Conservation (phyloP, 345 rosid genomes). For the Citrus trifoliata region DNA sequence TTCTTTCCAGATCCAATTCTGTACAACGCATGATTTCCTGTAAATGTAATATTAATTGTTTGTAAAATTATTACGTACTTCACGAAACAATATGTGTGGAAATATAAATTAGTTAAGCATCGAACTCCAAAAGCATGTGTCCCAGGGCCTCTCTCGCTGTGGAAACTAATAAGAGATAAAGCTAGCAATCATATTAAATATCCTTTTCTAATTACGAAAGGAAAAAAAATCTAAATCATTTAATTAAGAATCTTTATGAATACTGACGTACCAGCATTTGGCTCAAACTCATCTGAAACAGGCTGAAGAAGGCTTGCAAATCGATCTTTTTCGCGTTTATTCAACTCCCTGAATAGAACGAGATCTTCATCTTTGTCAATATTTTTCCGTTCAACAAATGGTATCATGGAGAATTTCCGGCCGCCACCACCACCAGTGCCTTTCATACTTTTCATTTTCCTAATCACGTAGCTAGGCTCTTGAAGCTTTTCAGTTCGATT, state of each 20-base stretch:
- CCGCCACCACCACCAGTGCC: not conserved
- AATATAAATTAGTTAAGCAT: not conserved
- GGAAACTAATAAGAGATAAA: no score
- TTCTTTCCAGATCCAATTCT: constrained; percentile 37
- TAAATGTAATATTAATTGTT: not conserved
- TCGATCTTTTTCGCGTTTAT: constrained; percentile 41
- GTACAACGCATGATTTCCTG: constrained; percentile 44
- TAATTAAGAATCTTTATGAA: not conserved
- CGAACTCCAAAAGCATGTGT: not conserved
- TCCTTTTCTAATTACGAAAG: not conserved
- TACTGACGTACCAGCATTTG: constrained; percentile 6
- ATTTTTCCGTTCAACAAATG: constrained; percentile 3
- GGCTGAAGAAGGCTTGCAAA: constrained; percentile 55
- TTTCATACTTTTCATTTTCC: not conserved
- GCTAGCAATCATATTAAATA: not conserved
- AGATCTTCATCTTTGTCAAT: constrained; percentile 47
- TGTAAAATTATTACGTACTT: no score
- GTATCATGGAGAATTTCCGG: not conserved
- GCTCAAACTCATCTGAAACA: constrained; percentile 56
- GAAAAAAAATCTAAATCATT: not conserved
- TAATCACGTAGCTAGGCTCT: no score
- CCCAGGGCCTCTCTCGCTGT: no score
- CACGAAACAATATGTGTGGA: no score
- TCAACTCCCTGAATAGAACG: constrained; percentile 53
- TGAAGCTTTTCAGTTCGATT: not conserved